Evolutionary conservation across 257 asterid species (phyloP).

Genomic region (Solanum bulbocastanum): DNA sequence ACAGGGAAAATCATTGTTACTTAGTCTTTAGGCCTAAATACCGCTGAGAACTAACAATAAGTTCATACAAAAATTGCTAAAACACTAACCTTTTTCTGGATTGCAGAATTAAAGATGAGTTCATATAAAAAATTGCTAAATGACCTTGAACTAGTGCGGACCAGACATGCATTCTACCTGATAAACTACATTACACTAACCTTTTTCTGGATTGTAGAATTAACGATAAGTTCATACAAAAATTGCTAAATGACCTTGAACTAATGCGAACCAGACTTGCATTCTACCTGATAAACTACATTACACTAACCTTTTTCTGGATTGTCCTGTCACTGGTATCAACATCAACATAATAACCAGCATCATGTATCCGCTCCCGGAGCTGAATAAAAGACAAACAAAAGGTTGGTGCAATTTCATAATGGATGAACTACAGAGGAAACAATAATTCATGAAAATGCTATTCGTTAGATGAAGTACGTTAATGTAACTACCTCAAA

Average conservation of each 20-base stretch:
- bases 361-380: slow-evolving; percentile 56
- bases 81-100: background rate
- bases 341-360: slow-evolving; percentile 81
- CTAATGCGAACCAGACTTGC: background rate
- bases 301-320: slow-evolving; percentile 63
- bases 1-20: background rate
- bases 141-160: background rate
- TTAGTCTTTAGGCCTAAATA: background rate
- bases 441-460: background rate
- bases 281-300: background rate
- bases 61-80: background rate
- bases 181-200: slow-evolving; percentile 18
- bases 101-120: background rate
- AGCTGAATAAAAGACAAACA: slow-evolving; percentile 32
- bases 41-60: background rate
- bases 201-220: slow-evolving; percentile 70
- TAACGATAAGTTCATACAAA: background rate
- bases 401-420: background rate
- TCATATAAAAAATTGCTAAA: background rate
- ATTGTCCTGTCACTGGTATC: slow-evolving; percentile 85
- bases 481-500: slow-evolving; percentile 35
- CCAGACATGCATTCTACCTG: background rate
- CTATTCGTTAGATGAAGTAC: background rate
- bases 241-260: background rate
- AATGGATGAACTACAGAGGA: background rate